Base-by-base conservation (phyloP, 2,329 filamentous ascomycete genomes). In the Hymenoscyphus occultus region DNA sequence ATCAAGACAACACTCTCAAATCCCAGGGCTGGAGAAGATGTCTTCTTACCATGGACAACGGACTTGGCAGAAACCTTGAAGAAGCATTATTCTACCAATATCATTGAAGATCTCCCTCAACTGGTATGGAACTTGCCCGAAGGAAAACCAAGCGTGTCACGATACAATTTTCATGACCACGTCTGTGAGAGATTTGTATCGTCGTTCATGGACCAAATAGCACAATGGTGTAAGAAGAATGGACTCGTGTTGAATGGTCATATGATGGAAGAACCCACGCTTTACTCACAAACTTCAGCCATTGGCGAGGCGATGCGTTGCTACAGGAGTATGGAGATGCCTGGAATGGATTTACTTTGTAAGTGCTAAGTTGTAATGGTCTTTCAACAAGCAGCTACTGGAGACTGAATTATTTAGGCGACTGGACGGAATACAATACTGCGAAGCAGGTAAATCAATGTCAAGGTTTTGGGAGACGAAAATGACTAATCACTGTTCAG, bases 281-380 rank as follows among this genome's bases (percentile, higher is more conserved):
- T 76, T 1, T 65, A 71, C 19, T 74, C 72, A 4, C 75, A 76
- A 59, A 76, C 74, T 1, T 70, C 68, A 0, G 70, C 73, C 3
- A 67, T 75, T n/a, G 75, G 75, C 13, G 75, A 76, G 62, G 71
- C 74, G 2, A 76, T 76, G 75, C 70, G 74, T 14, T 75, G 73
- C 59, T 76, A 76, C 51, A 66, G 74, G 32, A 73, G 65, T 14
- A 71, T 74, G 67, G 66, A 73, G n/a, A 65, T 76, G 51, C 75
- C 75, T 0, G 74, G 75, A 1, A 75, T 76, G 65, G 74, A 76
- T 56, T 63, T 76, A 6, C 70, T 76, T 4, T 71, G 65, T 51
- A 51, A 51, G 45, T 51, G 13, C 19, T 19, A 12, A 3, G 45
- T 7, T 10, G 19, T 51, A 28, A 22, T 19, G 19, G 19, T 12